A percentile compares a stretch with the other conserved stretches of the same genome.
These are phyloP conservation scores for Erigeron canadensis DNA, from an alignment of 129 eudicot genomes.

Conservation along the genomic window DNA sequence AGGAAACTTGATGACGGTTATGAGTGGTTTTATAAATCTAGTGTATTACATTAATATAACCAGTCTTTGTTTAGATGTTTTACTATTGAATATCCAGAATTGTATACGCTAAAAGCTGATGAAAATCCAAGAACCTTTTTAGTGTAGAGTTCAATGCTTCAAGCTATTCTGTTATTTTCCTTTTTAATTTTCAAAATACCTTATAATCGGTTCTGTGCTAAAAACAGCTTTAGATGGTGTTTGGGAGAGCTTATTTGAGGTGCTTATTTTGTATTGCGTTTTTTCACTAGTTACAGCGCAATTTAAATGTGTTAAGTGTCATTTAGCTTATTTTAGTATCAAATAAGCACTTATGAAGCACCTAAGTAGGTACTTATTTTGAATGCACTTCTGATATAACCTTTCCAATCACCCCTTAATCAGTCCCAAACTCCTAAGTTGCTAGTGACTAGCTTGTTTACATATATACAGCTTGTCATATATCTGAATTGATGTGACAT, in stretches of 20 bases:
- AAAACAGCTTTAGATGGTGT: too few species aligned
- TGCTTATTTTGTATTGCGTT: background rate
- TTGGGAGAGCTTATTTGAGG: too few species aligned
- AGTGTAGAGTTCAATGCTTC: background rate
- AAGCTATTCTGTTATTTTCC: too few species aligned
- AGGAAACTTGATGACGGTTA: conserved; percentile 6
- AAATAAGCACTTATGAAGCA: too few species aligned
- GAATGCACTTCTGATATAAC: too few species aligned
- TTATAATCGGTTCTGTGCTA: too few species aligned
- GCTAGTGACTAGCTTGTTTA: too few species aligned
- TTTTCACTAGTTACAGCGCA: background rate
- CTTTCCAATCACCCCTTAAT: background rate
- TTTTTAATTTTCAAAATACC: too few species aligned
- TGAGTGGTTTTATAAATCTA: conserved; percentile 13
- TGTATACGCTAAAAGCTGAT: background rate
- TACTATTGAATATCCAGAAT: background rate
- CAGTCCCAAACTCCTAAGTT: background rate
- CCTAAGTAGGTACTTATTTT: too few species aligned
- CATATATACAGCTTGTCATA: too few species aligned
- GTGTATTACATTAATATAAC: background rate
- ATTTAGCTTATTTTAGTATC: too few species aligned
- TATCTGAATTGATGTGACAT: too few species aligned
- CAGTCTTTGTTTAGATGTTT: background rate
- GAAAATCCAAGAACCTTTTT: background rate
- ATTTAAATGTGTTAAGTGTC: background rate